Evolutionary conservation across 2,329 filamentous ascomycete genomes (phyloP).

Genomic region (Apiospora pterosperma): DNA sequence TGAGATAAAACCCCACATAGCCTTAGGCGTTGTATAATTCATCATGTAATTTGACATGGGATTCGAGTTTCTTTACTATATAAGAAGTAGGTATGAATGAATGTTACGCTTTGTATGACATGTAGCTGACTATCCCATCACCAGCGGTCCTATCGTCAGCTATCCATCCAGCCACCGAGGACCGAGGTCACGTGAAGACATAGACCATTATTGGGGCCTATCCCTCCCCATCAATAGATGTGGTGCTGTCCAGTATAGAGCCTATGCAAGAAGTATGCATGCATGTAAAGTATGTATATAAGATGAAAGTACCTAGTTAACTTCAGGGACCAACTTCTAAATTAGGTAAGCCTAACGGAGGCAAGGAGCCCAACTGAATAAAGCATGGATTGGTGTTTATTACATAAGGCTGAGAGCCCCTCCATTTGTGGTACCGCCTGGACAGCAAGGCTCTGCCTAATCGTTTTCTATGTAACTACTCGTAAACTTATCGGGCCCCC

Average conservation of each 20-base stretch:
- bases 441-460: neutral
- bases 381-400: neutral
- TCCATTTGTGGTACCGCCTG: conserved; percentile 2
- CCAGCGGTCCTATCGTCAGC: no score
- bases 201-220: no score
- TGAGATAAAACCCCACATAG: conserved; percentile 3
- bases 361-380: neutral
- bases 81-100: no score
- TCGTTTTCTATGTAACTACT: neutral
- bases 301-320: no score
- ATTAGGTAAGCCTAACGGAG: neutral
- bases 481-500: neutral
- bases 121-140: neutral
- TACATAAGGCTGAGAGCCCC: neutral
- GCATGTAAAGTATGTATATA: no score
- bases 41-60: neutral
- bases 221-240: no score
- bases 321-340: neutral
- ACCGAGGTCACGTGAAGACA: no score
- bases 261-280: no score
- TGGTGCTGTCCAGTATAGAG: no score
- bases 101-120: no score
- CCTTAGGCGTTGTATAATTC: neutral
- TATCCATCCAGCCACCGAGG: no score
- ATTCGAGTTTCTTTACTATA: neutral